Evolutionary conservation across 2,329 filamentous ascomycete species (phyloP).

Genomic region (Cladosporium sphaerospermum): DNA sequence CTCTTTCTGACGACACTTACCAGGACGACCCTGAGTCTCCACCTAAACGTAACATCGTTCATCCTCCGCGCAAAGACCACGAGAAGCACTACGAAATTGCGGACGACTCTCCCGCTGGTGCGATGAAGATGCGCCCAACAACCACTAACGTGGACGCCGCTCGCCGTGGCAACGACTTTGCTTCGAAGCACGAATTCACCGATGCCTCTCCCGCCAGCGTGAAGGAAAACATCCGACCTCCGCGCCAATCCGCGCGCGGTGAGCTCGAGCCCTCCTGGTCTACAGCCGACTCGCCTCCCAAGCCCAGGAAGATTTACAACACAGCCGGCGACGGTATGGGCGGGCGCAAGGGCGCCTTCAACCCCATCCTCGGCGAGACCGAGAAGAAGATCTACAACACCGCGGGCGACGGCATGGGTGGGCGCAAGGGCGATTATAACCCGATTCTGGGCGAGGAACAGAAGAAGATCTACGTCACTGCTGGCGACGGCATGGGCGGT

Average conservation of each 20-base stretch:
- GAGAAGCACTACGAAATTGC: constrained; percentile 78
- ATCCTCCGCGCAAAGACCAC: constrained; percentile 69
- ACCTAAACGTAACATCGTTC: constrained; percentile 46
- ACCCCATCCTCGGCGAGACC: constrained; percentile 4
- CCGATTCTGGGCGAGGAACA: constrained; percentile 11
- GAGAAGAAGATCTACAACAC: constrained; percentile 32
- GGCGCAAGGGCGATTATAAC: constrained; percentile 47
- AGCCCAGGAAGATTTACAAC: constrained; percentile 25
- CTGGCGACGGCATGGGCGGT: constrained; percentile 56
- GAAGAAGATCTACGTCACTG: constrained; percentile 33
- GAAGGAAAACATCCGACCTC: constrained; percentile 41
- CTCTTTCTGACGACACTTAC: constrained; percentile 9
- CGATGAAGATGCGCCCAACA: constrained; percentile 35
- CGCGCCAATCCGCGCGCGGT: background rate
- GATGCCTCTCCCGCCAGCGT: constrained; percentile 34
- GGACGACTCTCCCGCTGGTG: constrained; percentile 58
- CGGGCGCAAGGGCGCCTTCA: constrained; percentile 38
- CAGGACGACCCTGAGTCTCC: constrained; percentile 52
- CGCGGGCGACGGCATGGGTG: constrained; percentile 55
- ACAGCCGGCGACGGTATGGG: constrained; percentile 54
- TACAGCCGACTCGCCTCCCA: constrained; percentile 51
- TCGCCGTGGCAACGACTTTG: constrained; percentile 69
- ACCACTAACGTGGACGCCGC: constrained; percentile 69
- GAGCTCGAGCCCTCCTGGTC: constrained; percentile 31
- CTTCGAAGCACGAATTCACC: constrained; percentile 46